phyloP scores from a whole-genome alignment of 495 filamentous ascomycete species.

The Aspergillus campestris region DNA sequence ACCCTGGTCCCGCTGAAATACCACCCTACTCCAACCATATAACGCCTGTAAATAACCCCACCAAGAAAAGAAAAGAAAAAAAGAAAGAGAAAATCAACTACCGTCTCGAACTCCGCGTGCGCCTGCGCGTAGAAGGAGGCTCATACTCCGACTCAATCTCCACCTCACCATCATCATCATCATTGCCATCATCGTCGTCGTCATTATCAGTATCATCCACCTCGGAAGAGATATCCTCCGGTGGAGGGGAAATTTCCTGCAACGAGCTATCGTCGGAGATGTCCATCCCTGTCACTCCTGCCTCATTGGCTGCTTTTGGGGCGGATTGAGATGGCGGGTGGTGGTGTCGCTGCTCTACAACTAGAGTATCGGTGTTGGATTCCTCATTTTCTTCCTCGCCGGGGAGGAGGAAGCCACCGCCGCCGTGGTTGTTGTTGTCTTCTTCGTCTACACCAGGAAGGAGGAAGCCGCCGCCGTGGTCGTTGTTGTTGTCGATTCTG shows the following conservation, averaged over 20 bases:
- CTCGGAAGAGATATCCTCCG: conserved; percentile 8
- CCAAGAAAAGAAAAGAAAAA: not conserved
- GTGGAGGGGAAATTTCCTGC: too few species aligned
- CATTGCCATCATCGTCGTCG: not conserved
- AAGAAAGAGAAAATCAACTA: not conserved
- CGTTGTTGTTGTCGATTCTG: not conserved
- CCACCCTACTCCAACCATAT: too few species aligned
- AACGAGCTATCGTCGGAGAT: too few species aligned
- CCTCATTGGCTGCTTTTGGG: too few species aligned
- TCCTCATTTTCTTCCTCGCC: conserved; percentile 2
- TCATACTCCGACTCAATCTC: conserved; percentile 6
- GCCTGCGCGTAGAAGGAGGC: conserved; percentile 18
- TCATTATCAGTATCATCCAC: conserved; percentile 8
- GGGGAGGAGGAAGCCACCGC: not conserved
- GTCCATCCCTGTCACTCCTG: too few species aligned
- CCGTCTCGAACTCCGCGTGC: conserved; percentile 11
- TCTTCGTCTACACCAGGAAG: conserved; percentile 11
- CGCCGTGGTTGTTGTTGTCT: not conserved
- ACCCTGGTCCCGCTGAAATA: too few species aligned
- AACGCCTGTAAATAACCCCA: too few species aligned
- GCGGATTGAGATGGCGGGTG: not conserved
- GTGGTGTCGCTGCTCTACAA: conserved; percentile 14
- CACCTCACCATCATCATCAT: conserved; percentile 1
- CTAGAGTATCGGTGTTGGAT: conserved; percentile 20
- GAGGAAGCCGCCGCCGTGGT: conserved; percentile 7